Percentiles rank a stretch among this genome's conserved stretches.
Conservation (phyloP, 2,329 filamentous ascomycete genomes). For the Septoria linicola region DNA sequence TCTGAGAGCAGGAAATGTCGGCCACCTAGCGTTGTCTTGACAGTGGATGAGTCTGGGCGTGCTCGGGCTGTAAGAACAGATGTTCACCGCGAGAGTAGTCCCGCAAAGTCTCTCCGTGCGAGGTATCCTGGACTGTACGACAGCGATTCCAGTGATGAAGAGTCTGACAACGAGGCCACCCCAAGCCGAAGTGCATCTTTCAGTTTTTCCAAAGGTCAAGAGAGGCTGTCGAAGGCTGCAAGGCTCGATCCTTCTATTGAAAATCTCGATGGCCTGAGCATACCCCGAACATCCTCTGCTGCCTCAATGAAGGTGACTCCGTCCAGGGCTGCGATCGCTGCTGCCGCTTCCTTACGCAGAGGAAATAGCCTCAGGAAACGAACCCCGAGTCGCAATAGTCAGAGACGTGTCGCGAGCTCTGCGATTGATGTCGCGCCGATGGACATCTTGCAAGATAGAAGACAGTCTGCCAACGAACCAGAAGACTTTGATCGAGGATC, state of each 20-base stretch:
- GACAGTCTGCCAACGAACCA: conserved; percentile 20
- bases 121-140: conserved; percentile 50
- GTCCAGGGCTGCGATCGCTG: conserved; percentile 38
- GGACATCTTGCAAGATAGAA: conserved; percentile 26
- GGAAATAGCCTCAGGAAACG: conserved; percentile 35
- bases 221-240: conserved; percentile 34
- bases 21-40: conserved; percentile 44
- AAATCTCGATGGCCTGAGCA: conserved; percentile 36
- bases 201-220: conserved; percentile 31
- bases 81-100: conserved; percentile 35
- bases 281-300: conserved; percentile 36
- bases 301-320: conserved; percentile 37
- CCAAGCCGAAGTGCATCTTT: conserved; percentile 36
- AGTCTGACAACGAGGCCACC: conserved; percentile 31
- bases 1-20: conserved; percentile 44
- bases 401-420: conserved; percentile 16
- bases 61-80: conserved; percentile 42
- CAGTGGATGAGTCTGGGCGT: conserved; percentile 49
- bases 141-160: conserved; percentile 36
- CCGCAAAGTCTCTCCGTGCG: conserved; percentile 38
- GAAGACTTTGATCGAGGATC: conserved; percentile 27
- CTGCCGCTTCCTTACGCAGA: conserved; percentile 37
- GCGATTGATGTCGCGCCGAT: conserved; percentile 35
- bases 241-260: conserved; percentile 39
- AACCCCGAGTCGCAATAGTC: conserved; percentile 25